These are phyloP conservation scores for Petunia axillaris DNA, from an alignment of 257 asterid genomes.

Conservation along the genomic window DNA sequence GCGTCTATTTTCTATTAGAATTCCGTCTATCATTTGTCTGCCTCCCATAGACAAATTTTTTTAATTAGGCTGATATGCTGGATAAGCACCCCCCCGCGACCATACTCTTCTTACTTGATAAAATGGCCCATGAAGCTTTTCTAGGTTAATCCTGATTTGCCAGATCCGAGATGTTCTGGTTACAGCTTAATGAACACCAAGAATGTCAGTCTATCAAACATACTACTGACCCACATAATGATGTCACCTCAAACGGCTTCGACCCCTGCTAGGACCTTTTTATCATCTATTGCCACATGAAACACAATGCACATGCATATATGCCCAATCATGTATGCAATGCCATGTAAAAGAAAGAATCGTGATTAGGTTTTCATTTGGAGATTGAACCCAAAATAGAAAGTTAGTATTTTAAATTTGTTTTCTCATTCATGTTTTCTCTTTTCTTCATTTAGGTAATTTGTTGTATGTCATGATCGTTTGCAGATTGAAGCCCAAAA, in stretches of 20 bases:
- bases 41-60: neutral
- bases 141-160: slow-evolving; percentile 8
- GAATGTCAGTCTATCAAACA: neutral
- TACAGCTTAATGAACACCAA: neutral
- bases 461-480: neutral
- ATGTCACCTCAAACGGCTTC: neutral
- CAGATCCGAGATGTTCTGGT: neutral
- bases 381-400: neutral
- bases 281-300: neutral
- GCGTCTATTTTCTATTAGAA: neutral
- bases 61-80: neutral
- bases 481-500: neutral
- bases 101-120: neutral
- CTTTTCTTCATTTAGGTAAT: neutral
- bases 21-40: neutral
- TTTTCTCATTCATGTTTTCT: neutral
- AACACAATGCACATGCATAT: neutral
- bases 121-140: neutral
- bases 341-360: neutral
- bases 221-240: neutral
- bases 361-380: neutral
- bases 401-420: neutral
- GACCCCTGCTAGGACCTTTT: neutral
- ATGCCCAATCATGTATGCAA: neutral
- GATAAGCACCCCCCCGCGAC: neutral